Percentiles rank a stretch among this genome's conserved stretches.
Evolutionary conservation across 345 rosid species (phyloP).

Genomic region (Moringa oleifera): DNA sequence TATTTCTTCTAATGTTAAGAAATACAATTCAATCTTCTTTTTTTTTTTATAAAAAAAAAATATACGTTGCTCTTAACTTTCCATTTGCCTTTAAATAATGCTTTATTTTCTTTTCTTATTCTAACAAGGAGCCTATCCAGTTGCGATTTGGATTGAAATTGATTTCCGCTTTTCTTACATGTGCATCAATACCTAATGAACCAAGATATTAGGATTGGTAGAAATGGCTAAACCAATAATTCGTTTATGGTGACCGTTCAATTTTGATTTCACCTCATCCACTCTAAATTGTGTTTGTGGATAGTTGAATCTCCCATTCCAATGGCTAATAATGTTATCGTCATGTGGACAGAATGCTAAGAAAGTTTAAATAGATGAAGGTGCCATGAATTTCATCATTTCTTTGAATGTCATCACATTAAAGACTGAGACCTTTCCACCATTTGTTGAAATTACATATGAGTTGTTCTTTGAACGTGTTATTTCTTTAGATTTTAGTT

Average conservation of each 20-base stretch:
- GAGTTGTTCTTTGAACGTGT: slow-evolving; percentile 91
- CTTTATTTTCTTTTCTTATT: too few species aligned
- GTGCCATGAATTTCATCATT: slow-evolving; percentile 82
- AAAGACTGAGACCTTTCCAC: slow-evolving; percentile 85
- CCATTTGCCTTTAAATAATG: too few species aligned
- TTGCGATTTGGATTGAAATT: slow-evolving; percentile 48
- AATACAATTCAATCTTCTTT: too few species aligned
- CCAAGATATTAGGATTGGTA: slow-evolving; percentile 59
- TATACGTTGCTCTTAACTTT: too few species aligned
- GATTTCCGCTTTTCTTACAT: slow-evolving; percentile 79
- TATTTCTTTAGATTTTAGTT: too few species aligned
- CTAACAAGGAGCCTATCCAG: slow-evolving; percentile 61
- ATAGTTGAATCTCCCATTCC: slow-evolving; percentile 91
- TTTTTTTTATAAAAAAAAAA: too few species aligned
- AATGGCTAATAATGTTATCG: slow-evolving; percentile 78
- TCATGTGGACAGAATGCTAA: slow-evolving; percentile 88
- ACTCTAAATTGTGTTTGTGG: slow-evolving; percentile 72
- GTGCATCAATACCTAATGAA: slow-evolving; percentile 97
- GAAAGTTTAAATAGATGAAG: slow-evolving; percentile 79
- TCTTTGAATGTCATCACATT: slow-evolving; percentile 95
- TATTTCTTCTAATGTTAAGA: too few species aligned
- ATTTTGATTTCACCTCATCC: slow-evolving; percentile 80
- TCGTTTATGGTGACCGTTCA: slow-evolving; percentile 84
- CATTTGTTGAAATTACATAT: slow-evolving; percentile 87
- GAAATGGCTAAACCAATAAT: slow-evolving; percentile 87